Evolutionary conservation across 2,329 filamentous ascomycete genomes (phyloP).

Genomic region (Cladosporium phlei): DNA sequence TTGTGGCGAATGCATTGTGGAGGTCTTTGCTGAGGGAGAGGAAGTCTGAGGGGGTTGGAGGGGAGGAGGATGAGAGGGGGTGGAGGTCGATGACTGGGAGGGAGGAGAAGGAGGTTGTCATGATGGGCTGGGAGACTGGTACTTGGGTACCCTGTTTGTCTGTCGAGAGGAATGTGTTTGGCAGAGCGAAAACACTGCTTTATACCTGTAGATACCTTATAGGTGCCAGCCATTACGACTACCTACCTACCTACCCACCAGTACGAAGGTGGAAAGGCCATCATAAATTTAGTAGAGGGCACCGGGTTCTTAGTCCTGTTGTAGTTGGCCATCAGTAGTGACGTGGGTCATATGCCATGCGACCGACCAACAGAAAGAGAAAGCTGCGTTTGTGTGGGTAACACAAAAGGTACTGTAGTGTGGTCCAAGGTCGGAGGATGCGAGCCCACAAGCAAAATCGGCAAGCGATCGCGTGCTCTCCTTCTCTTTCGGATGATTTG

Average conservation of each 20-base stretch:
- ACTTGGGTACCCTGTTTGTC: not conserved
- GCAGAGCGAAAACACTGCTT: no score
- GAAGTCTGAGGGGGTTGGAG: slow-evolving; percentile 27
- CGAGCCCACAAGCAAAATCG: not conserved
- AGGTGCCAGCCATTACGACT: not conserved
- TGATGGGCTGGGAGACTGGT: slow-evolving; percentile 31
- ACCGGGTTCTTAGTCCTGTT: not conserved
- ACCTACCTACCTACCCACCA: no score
- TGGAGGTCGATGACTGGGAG: slow-evolving; percentile 42
- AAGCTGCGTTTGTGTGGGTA: slow-evolving; percentile 3
- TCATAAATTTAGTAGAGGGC: not conserved
- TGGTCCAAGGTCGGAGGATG: not conserved
- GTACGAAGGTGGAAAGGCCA: no score
- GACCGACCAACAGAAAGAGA: slow-evolving; percentile 3
- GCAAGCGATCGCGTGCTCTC: slow-evolving; percentile 9
- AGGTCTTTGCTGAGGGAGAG: slow-evolving; percentile 34
- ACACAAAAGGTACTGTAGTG: slow-evolving; percentile 1
- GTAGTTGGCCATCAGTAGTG: not conserved
- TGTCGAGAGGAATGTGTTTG: not conserved
- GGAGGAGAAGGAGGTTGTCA: slow-evolving; percentile 41
- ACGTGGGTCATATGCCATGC: slow-evolving; percentile 1
- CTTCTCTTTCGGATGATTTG: slow-evolving; percentile 4
- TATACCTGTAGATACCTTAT: not conserved
- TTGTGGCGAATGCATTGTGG: slow-evolving; percentile 41
- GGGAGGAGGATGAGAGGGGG: slow-evolving; percentile 27